Evolutionary conservation across 306 rosid genomes (phyloP), one percentile per base, ranked within the genome.

Genomic region (Sicyos edulis): DNA sequence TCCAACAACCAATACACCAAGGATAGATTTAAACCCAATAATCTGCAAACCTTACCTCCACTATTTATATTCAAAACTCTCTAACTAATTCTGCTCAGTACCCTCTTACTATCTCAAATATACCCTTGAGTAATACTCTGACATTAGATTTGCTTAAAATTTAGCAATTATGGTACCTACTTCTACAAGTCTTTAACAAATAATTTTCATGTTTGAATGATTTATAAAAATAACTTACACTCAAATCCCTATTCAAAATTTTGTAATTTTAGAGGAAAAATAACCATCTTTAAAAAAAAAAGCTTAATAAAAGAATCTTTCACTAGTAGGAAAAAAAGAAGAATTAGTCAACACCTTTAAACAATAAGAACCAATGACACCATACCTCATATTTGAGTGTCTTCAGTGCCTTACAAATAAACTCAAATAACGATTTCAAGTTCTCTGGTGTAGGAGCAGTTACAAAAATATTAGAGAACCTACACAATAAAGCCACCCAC

Each of bases 361-460:
- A 56, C 9, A 21, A 56, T 56, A 76, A 42, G 20, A 75, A 54
- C 64, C 64, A 62, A 11, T 10, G 10, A n/a, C 32, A 21, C 6
- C 15, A 63, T 87, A 92, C 98, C 98, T 92, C 87, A 81, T 86
- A 90, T 34, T 90, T 90, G 72, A 92, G 91, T 73, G 82, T 83
- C 29, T 82, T 79, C 21, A 92, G 77, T 75, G 96, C 98, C 80
- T 86, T 80, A 83, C 93, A 84, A 76, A 88, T 80, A 84, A 92
- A 92, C 21, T 90, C 90, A 67, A 92, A 92, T 79, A 92, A 82
- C 24, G 96, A 88, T 76, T 82, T 90, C 82, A 90, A 79, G 81
- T 92, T 92, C 81, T 90, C 98, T 1, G 88, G n/a, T n/a, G n/a
- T 87, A 16, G 98, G 98, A 50, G 96, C 96, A 64, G 98, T 92